Evolutionary conservation across 208 protist genomes (phyloP), one percentile per base, ranked within the genome.

Genomic region (Trypanosoma vivax): DNA sequence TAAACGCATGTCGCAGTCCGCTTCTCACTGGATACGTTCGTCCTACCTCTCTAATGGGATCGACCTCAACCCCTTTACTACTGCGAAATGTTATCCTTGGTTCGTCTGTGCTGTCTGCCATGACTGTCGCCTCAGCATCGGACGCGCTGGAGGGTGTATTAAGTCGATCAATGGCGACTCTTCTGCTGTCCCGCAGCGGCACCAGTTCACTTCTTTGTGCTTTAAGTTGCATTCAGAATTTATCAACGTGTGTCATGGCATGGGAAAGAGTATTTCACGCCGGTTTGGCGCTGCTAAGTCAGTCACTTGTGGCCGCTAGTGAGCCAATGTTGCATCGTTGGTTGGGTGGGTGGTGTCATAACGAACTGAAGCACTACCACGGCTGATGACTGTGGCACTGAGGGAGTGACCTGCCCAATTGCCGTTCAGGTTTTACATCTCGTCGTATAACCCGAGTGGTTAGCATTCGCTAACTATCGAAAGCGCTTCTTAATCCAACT

Each of bases 161-260:
- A 10, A 79, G 84, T 2, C 60, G 63, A n/a, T 50, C 50, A 23
- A 46, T 88, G 14, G 58, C 90, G 14, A 46, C 72, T 13, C 65
- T 79, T 13, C 56, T 90, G 2, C 13, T 83, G 2, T 42, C 76
- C 6, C 73, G 80, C 33, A 70, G 79, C 10, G 62, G 75, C 4
- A 56, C 65, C 11, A 6, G 67, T 0, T 49, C 71, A 4, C n/a
- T 71, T 9, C 34, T 86, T 31, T 54, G 56, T 1, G 76, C 66
- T 30, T 61, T 90, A n/a, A 55, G 60, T 14, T 84, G 69, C 49
- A 55, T 90, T 23, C 81, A 84, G 71, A 93, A 88, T 72, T 88
- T 88, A 70, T 86, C 82, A 89, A 84, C 71, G 24, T 93, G 86
- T 40, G 75, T 88, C 42, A 70, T 80, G 71, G 69, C 73, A 74